Percentiles rank a stretch among this genome's conserved stretches.
Evolutionary conservation across 768 basidiomycete species (phyloP).

Genomic region (Boletus rex-veris): DNA sequence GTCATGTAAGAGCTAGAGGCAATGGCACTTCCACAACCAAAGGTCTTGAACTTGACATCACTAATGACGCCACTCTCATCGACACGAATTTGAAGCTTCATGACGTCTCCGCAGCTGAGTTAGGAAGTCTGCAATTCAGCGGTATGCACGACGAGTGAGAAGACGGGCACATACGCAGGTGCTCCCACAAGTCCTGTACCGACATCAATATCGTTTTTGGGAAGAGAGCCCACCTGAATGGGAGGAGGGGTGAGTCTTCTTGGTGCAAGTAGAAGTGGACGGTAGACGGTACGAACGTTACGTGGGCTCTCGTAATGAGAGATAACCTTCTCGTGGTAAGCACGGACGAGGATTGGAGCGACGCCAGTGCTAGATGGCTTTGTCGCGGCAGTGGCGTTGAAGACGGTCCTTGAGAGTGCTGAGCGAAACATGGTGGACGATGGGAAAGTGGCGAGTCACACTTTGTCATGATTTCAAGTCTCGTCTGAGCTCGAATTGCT

Average conservation of each 20-base stretch:
- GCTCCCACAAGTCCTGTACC: constrained; percentile 98
- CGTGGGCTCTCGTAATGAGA: constrained; percentile 96
- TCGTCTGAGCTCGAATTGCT: constrained; percentile 24
- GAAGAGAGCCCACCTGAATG: constrained; percentile 87
- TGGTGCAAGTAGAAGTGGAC: constrained; percentile 35
- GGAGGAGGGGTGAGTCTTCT: constrained; percentile 48
- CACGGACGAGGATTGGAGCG: constrained; percentile 57
- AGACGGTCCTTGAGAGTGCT: constrained; percentile 48
- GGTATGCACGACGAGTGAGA: constrained; percentile 4
- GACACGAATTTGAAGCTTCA: constrained; percentile 99
- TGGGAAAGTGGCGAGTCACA: constrained; percentile 21
- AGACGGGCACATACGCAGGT: constrained; percentile 68
- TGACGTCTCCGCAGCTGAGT: constrained; percentile 90
- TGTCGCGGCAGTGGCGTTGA: constrained; percentile 44
- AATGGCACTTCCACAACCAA: constrained; percentile 97
- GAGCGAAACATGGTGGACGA: constrained; percentile 66
- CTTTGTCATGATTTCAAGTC: constrained; percentile 6
- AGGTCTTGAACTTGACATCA: constrained; percentile 99
- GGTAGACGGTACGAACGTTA: constrained; percentile 65
- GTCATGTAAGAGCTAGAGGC: constrained; percentile 99
- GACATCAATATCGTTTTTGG: constrained; percentile 87
- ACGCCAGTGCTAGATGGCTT: constrained; percentile 37
- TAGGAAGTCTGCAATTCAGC: constrained; percentile 13
- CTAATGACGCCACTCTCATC: constrained; percentile 92
- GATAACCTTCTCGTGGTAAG: constrained; percentile 95